phyloP scores from a whole-genome alignment of 331 rosid genomes.

The Cydonia oblonga region DNA sequence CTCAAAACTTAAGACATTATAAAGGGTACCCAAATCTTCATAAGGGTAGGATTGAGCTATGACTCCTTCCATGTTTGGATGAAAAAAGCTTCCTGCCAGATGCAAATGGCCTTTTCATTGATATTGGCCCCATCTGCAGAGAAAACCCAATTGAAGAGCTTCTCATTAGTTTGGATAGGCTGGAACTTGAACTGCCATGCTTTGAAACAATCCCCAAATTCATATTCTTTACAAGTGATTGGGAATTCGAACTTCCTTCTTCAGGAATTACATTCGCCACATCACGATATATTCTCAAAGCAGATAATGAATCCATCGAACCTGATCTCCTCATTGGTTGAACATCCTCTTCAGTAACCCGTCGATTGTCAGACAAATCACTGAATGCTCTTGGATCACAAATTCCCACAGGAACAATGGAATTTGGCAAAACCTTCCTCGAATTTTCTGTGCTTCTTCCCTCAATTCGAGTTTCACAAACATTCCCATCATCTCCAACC shows the following conservation, averaged over 20 bases:
- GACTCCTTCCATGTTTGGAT: constrained; percentile 31
- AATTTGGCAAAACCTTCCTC: constrained; percentile 9
- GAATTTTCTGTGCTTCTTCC: constrained; percentile 3
- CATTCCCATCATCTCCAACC: constrained; percentile 7
- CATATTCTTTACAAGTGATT: neutral
- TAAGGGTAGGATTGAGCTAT: constrained; percentile 36
- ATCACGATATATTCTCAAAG: constrained; percentile 13
- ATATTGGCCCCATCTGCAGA: constrained; percentile 32
- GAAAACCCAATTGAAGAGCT: constrained; percentile 25
- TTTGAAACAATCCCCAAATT: constrained; percentile 12
- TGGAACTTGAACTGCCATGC: constrained; percentile 26
- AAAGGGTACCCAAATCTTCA: constrained; percentile 6
- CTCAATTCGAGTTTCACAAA: neutral
- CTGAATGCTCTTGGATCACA: constrained; percentile 10
- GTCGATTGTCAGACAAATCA: constrained; percentile 13
- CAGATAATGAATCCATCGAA: constrained; percentile 35
- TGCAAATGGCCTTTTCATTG: constrained; percentile 35
- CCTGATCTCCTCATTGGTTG: constrained; percentile 30
- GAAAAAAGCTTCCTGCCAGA: constrained; percentile 13
- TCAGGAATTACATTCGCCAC: constrained; percentile 17
- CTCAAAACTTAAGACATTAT: neutral
- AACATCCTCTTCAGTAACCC: constrained; percentile 11
- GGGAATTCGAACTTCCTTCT: constrained; percentile 13
- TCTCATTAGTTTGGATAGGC: constrained; percentile 14
- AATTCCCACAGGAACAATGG: neutral